Evolutionary conservation across 202 grass and related monocot genomes (phyloP).

Genomic region (Schoenoplectus tabernaemontani): DNA sequence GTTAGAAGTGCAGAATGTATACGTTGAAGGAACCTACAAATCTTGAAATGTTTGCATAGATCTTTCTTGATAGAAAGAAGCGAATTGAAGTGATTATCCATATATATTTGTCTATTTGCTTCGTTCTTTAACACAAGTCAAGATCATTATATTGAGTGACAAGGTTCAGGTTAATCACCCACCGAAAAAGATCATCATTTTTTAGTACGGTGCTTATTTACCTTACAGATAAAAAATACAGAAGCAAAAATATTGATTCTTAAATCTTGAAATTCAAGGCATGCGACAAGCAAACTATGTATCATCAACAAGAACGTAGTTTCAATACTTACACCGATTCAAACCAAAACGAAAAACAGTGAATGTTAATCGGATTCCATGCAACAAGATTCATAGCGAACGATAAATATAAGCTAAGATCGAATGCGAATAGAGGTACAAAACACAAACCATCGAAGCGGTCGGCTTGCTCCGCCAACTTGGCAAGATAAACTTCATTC

Average conservation of each 20-base stretch:
- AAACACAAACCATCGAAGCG: conserved; percentile 23
- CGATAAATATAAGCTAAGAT: background rate
- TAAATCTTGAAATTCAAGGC: background rate
- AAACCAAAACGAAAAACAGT: conserved; percentile 1
- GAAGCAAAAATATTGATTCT: conserved; percentile 6
- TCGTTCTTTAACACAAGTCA: background rate
- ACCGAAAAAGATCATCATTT: background rate
- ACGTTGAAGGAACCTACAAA: background rate
- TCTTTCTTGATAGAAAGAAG: background rate
- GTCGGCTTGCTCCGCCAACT: conserved; percentile 20
- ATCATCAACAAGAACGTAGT: background rate
- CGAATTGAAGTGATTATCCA: background rate
- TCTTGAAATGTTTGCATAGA: background rate
- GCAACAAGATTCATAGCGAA: background rate
- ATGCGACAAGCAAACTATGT: background rate
- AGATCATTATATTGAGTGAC: background rate
- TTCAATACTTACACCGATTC: background rate
- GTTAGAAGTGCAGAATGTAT: background rate
- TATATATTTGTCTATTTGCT: background rate
- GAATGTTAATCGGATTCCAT: background rate
- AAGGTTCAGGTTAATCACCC: background rate
- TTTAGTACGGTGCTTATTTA: background rate
- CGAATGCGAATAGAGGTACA: background rate
- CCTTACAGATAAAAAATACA: background rate
- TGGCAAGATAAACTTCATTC: conserved; percentile 16